Evolutionary conservation across 768 basidiomycete species (phyloP), one percentile per base, ranked within the genome.

Genomic region (Tylopilus sp.): DNA sequence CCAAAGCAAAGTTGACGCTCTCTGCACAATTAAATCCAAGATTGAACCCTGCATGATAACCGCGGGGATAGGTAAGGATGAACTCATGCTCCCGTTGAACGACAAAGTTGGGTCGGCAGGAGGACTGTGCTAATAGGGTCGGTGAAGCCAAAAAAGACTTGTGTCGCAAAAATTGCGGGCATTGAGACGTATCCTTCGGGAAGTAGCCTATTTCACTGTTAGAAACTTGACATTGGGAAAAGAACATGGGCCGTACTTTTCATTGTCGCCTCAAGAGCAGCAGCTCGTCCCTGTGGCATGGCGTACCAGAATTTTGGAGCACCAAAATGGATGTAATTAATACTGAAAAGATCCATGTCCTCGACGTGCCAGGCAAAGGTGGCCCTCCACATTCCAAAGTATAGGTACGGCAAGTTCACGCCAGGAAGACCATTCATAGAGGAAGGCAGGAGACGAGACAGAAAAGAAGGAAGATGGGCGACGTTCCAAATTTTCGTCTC

Each of bases 351-450:
- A 64, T 99, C 97, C 91, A 98, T 97, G 69, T 99, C 97, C 69
- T 99, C 97, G 43, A 99, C 97, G 61, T 99, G 97, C 95, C 97
- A 99, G 0, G 94, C 91, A 70, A 98, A 98, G 0, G 93, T 93
- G 21, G 95, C 95, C 45, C 94, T 79, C 97, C 97, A 99, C 95
- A 98, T 98, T 57, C 97, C 97, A 66, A 95, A 98, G 70, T 98
- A 98, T 2, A 98, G 80, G 67, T 98, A 98, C 0, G 95, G 95
- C 3, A 93, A 87, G 64, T 98, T 98, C 43, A 99, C 97, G 9
- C 97, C 97, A 1, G 95, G 95, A 23, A 99, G 74, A 36, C 85
- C 81, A 47, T 85, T 80, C 35, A 76, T 72, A 7, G 83, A 76
- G 12, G 80, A 64, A 1, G 88, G 89, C 0, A 92, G 72, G 23